Evolutionary conservation across 2,329 filamentous ascomycete species (phyloP), one percentile per base, ranked within the genome.

Genomic region (Aspergillus texensis): DNA sequence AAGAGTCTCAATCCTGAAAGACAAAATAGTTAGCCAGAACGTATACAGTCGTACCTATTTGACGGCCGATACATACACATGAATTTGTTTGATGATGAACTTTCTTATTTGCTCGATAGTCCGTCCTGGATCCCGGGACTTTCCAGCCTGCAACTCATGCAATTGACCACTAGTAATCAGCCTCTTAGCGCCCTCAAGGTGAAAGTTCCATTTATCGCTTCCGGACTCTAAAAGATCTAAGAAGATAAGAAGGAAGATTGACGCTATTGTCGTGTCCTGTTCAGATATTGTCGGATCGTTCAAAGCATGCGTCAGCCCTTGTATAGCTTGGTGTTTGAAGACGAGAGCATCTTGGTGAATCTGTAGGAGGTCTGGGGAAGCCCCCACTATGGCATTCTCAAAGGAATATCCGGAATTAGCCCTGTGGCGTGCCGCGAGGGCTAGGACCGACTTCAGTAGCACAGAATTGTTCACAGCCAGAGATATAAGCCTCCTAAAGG

Each of bases 311-410:
- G 74, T 71, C 5, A 78, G 64, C 6, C 71, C 70, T 50, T 74
- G 72, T 41, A 78, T 76, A 1, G 76, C 74, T 36, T 72, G 72
- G 24, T 76, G 70, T 48, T 78, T 78, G 60, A 72, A 78, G 1
- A 57, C 64, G 28, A 78, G 69, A 4, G 76, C 76, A 63, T 76
- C 70, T 1, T 64, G 68, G 56, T 75, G 65, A 12, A 71, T 67
- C 56, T 68, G 68, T 8, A 64, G 24, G 9, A 65, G 57, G 6
- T 55, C 46, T 21, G 66, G 57, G 9, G 62, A 62, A 32, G 53
- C 58, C 16, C 58, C 32, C 14, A 32, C 52, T 28, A 64, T 62
- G 36, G 55, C 24, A 30, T 71, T 59, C 30, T 67, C 41, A 28
- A 75, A 75, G 0, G 72, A 65, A 11, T 67, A 68, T 24, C 69